Evolutionary conservation across 768 basidiomycete genomes (phyloP).

Genomic region (Russula abietina): DNA sequence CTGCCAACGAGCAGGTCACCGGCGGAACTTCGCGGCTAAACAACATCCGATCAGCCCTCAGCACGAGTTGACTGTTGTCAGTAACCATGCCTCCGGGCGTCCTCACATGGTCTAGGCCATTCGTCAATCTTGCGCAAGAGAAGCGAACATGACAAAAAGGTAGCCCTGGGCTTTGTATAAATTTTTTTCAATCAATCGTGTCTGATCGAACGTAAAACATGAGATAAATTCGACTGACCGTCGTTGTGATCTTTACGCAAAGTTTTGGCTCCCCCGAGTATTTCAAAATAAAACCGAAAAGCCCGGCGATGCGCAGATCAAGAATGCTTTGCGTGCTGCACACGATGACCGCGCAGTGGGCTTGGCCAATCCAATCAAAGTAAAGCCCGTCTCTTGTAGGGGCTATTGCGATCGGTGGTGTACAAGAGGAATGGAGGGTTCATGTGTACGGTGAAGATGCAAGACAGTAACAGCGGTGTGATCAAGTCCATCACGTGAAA

Average conservation of each 20-base stretch:
- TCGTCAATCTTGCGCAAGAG: background rate
- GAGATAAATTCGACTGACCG: background rate
- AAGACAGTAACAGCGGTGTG: background rate
- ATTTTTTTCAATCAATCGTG: conserved; percentile 35
- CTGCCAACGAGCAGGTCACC: conserved; percentile 10
- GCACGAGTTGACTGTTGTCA: conserved; percentile 4
- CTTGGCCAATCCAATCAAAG: background rate
- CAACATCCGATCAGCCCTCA: conserved; percentile 17
- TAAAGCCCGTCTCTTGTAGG: background rate
- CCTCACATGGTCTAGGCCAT: conserved; percentile 2
- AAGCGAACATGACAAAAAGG: background rate
- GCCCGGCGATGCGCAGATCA: background rate
- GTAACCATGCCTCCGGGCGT: conserved; percentile 6
- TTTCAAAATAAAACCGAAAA: background rate
- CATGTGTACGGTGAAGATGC: background rate
- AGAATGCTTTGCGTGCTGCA: background rate
- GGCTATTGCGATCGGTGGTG: background rate
- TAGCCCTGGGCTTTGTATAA: background rate
- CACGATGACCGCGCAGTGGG: background rate
- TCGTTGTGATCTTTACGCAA: background rate
- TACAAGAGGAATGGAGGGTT: background rate
- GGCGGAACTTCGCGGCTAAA: conserved; percentile 8
- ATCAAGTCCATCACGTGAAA: background rate
- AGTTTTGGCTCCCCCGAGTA: background rate
- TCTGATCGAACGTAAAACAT: conserved; percentile 29